A percentile compares a stretch with the other conserved stretches of the same genome.
phyloP scores from a whole-genome alignment of 2,329 filamentous ascomycete genomes.

The Pseudogymnoascus destructans region DNA sequence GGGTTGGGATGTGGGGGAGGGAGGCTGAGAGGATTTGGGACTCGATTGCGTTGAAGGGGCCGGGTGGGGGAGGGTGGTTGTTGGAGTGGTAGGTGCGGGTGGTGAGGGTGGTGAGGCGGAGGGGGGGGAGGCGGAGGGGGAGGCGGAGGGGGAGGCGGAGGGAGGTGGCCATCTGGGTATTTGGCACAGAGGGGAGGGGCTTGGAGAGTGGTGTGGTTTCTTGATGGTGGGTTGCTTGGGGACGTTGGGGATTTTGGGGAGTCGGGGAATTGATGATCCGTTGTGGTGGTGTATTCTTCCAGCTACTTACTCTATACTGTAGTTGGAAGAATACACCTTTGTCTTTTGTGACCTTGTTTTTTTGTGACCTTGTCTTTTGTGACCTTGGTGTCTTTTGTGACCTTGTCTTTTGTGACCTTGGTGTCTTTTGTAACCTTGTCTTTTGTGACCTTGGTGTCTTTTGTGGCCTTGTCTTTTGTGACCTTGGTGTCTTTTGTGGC shows the following conservation, averaged over 20 bases:
- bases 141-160: slow-evolving; percentile 11
- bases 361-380: no score
- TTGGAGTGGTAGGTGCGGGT: slow-evolving; percentile 52
- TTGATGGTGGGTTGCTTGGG: background rate
- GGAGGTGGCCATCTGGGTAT: background rate
- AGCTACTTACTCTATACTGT: no score
- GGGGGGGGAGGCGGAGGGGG: slow-evolving; percentile 11
- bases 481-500: no score
- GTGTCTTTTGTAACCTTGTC: no score
- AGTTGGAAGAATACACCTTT: no score
- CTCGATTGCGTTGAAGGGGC: slow-evolving; percentile 56
- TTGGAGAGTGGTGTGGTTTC: background rate
- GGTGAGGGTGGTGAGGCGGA: slow-evolving; percentile 20
- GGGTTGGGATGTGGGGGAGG: slow-evolving; percentile 59
- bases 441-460: no score
- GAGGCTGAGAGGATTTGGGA: slow-evolving; percentile 69
- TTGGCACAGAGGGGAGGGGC: background rate
- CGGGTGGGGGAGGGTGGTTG: slow-evolving; percentile 44
- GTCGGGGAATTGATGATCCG: background rate
- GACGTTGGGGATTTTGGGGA: background rate
- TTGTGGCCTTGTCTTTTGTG: no score
- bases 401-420: no score
- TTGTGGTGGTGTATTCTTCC: no score
- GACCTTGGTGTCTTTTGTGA: no score
- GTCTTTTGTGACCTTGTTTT: no score